Evolutionary conservation across 768 basidiomycete species (phyloP).

Genomic region (Psilocybe azurescens): DNA sequence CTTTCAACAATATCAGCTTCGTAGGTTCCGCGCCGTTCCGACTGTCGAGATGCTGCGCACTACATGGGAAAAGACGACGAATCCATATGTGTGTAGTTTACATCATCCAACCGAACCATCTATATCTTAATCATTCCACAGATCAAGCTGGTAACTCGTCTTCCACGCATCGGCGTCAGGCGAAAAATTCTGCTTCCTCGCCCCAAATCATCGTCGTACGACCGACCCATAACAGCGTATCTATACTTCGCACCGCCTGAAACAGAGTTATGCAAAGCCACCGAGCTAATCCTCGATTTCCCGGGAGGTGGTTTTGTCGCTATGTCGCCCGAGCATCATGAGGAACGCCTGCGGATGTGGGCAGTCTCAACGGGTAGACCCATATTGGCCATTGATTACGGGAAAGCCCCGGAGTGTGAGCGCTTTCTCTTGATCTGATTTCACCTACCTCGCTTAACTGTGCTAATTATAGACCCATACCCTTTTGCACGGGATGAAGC

Average conservation of each 20-base stretch:
- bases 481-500: slow-evolving; percentile 96
- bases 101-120: slow-evolving; percentile 7
- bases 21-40: slow-evolving; percentile 89
- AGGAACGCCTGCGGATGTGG: slow-evolving; percentile 91
- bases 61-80: slow-evolving; percentile 97
- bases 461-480: slow-evolving; percentile 78
- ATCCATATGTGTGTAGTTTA: slow-evolving; percentile 75
- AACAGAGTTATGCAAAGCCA: slow-evolving; percentile 63
- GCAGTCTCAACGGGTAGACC: slow-evolving; percentile 78
- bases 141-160: slow-evolving; percentile 73
- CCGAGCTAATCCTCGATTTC: slow-evolving; percentile 88
- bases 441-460: background rate
- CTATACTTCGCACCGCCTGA: slow-evolving; percentile 82
- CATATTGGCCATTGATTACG: slow-evolving; percentile 89
- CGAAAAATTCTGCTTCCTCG: slow-evolving; percentile 85
- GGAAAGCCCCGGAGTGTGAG: slow-evolving; percentile 95
- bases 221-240: slow-evolving; percentile 82
- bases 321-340: slow-evolving; percentile 96
- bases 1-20: slow-evolving; percentile 58
- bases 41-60: slow-evolving; percentile 95
- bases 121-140: slow-evolving; percentile 30
- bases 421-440: slow-evolving; percentile 3
- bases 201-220: slow-evolving; percentile 75
- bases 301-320: slow-evolving; percentile 98
- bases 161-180: slow-evolving; percentile 66